These are phyloP conservation scores for Aureobasidium mangrovei DNA, from an alignment of 2,329 filamentous ascomycete genomes.

Conservation along the genomic window DNA sequence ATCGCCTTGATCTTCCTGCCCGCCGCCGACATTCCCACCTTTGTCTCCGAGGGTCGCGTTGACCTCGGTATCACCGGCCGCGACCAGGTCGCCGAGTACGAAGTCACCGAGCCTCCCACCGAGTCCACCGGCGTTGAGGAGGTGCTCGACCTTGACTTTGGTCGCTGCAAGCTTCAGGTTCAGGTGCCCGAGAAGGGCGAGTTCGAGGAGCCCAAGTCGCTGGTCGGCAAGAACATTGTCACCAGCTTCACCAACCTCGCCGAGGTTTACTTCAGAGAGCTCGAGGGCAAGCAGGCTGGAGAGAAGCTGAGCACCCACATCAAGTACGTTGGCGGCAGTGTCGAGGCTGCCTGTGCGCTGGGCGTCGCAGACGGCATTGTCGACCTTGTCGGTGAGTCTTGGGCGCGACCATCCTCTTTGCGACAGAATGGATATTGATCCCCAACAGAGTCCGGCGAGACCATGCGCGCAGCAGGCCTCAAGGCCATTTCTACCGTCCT, in stretches of 20 bases:
- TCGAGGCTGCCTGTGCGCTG: conserved; percentile 90
- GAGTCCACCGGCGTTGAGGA: conserved; percentile 62
- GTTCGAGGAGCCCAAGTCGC: conserved; percentile 60
- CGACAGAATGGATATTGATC: conserved; percentile 2
- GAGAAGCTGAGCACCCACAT: conserved; percentile 65
- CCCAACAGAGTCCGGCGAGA: conserved; percentile 83
- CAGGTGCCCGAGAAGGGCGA: conserved; percentile 83
- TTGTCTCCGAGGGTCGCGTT: conserved; percentile 88
- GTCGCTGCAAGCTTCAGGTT: conserved; percentile 87
- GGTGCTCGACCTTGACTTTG: conserved; percentile 84
- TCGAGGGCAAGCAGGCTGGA: conserved; percentile 51
- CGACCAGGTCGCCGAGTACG: conserved; percentile 80
- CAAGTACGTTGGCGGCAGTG: conserved; percentile 89
- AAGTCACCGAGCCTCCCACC: conserved; percentile 37
- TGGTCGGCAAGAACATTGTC: conserved; percentile 87
- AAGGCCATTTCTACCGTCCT: conserved; percentile 92
- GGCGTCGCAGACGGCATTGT: conserved; percentile 96
- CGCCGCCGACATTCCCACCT: conserved; percentile 93
- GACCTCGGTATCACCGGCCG: conserved; percentile 91
- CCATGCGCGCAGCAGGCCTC: conserved; percentile 90
- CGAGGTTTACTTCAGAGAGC: conserved; percentile 69
- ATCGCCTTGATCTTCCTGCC: conserved; percentile 96
- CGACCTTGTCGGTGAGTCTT: conserved; percentile 76
- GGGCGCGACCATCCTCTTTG: background rate
- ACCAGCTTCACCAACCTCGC: conserved; percentile 89